A percentile compares a stretch with the other conserved stretches of the same genome.
phyloP scores from a whole-genome alignment of 257 asterid genomes.

The Solanum microdontum region DNA sequence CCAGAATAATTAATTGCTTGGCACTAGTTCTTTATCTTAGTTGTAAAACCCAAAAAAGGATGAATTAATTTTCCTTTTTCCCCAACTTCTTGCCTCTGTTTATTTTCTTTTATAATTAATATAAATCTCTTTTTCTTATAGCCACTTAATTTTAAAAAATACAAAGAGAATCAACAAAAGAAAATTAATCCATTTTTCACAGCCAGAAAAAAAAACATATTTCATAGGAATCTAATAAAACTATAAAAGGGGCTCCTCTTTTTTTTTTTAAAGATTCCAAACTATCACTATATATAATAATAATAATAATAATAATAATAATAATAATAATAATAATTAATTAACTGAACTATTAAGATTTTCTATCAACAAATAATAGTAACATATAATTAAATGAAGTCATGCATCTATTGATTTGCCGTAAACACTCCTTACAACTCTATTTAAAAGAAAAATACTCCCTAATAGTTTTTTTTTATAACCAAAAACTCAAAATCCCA shows the following conservation, averaged over 20 bases:
- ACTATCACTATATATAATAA: neutral
- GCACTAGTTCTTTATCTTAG: neutral
- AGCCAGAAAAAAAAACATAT: neutral
- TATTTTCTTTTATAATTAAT: neutral
- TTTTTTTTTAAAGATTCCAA: neutral
- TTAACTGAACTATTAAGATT: rapidly evolving
- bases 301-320: too few relatives aligned
- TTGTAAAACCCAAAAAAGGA: neutral
- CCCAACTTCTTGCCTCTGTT: neutral
- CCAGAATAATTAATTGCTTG: neutral
- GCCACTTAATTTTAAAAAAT: neutral
- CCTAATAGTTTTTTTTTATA: neutral
- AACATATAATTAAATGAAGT: neutral
- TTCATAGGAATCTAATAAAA: neutral
- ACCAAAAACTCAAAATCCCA: neutral
- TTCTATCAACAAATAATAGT: neutral
- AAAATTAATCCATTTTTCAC: neutral
- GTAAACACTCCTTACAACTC: neutral
- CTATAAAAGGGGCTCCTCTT: too few relatives aligned
- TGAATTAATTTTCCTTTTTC: neutral
- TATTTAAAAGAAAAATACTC: neutral
- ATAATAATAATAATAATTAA: too few relatives aligned
- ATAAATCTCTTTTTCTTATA: neutral
- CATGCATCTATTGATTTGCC: neutral
- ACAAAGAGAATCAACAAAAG: neutral